phyloP scores from a whole-genome alignment of 2,329 filamentous ascomycete species.

The Venturia aucupariae region DNA sequence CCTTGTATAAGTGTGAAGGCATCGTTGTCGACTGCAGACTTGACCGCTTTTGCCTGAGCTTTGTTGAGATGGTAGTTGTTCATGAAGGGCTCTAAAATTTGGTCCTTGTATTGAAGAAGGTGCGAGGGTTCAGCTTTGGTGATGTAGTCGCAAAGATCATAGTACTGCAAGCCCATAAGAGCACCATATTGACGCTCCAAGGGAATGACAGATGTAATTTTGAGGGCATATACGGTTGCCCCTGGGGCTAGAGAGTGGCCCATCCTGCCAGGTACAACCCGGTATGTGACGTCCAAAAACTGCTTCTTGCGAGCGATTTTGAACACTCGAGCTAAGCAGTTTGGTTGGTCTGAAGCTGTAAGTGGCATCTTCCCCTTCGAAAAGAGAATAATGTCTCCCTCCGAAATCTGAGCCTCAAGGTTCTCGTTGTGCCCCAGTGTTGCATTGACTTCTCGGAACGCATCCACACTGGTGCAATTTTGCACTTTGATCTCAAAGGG shows the following conservation, averaged over 20 bases:
- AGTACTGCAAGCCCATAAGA: conserved; percentile 83
- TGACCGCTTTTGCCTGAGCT: conserved; percentile 83
- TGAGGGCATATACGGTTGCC: conserved; percentile 61
- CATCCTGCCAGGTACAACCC: conserved; percentile 59
- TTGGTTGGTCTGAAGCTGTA: conserved; percentile 53
- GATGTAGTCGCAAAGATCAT: conserved; percentile 91
- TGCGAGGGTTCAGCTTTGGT: conserved; percentile 82
- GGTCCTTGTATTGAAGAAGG: conserved; percentile 69
- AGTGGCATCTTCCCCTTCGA: conserved; percentile 66
- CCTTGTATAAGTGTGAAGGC: conserved; percentile 95
- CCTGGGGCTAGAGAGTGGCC: conserved; percentile 60
- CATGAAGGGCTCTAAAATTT: conserved; percentile 59
- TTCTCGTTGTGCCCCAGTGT: conserved; percentile 62
- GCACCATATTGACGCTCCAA: conserved; percentile 94
- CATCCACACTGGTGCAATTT: conserved; percentile 82
- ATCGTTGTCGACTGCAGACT: conserved; percentile 89
- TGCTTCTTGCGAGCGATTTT: conserved; percentile 73
- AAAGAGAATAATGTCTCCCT: conserved; percentile 83
- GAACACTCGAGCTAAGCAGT: conserved; percentile 80
- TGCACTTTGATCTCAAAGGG: conserved; percentile 81
- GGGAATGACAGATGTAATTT: conserved; percentile 87
- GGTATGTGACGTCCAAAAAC: conserved; percentile 75
- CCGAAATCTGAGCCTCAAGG: conserved; percentile 62
- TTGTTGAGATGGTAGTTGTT: conserved; percentile 75
- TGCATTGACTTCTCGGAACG: conserved; percentile 84